Percentiles rank a stretch among this genome's conserved stretches.
These are phyloP conservation scores for Pistacia integerrima DNA, from an alignment of 345 rosid species.

Conservation along the genomic window DNA sequence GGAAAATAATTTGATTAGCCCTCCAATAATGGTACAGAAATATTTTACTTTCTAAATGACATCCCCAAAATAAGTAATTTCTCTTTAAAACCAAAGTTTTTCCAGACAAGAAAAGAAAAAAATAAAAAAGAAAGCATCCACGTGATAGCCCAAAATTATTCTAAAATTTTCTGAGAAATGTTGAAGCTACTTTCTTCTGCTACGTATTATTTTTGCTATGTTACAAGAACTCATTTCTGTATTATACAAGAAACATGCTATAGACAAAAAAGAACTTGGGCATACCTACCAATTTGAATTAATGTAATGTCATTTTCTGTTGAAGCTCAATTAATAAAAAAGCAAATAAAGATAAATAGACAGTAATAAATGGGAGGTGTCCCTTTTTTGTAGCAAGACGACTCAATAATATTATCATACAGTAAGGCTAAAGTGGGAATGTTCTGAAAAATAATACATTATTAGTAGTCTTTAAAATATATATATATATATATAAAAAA, in stretches of 20 bases:
- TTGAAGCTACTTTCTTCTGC: constrained; percentile 5
- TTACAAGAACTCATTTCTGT: not conserved
- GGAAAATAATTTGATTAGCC: no score
- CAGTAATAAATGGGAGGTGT: not conserved
- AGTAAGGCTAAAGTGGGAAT: not conserved
- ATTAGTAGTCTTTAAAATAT: no score
- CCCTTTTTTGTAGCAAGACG: not conserved
- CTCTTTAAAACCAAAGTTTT: not conserved
- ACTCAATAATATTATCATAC: not conserved
- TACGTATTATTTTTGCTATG: not conserved
- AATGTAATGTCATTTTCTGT: constrained; percentile 7
- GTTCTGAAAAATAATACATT: not conserved
- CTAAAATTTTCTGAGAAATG: not conserved
- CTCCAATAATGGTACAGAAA: no score
- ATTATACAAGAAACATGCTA: not conserved
- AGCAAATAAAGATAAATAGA: not conserved
- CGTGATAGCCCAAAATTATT: not conserved
- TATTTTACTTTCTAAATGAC: no score
- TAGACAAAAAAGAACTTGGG: not conserved
- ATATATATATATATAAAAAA: no score
- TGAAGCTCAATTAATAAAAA: not conserved
- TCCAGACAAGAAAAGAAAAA: no score
- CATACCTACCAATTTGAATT: not conserved
- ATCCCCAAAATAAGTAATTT: no score
- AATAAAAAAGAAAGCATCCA: not conserved